phyloP scores from a whole-genome alignment of 139 green algal species.

The Astrephomene gubernaculifera region DNA sequence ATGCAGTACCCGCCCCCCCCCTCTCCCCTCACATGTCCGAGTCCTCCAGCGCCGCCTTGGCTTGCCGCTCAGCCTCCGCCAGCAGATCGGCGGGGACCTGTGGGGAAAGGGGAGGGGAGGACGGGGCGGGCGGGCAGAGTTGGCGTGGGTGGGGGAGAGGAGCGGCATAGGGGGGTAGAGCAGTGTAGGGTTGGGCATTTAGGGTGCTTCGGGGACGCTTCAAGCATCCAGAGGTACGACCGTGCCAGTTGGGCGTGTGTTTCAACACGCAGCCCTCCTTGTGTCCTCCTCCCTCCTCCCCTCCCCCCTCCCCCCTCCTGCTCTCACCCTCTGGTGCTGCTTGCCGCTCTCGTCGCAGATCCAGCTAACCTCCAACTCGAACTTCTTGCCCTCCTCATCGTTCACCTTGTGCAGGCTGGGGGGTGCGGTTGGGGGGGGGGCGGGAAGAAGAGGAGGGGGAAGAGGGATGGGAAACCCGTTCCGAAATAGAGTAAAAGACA shows the following conservation, averaged over 20 bases:
- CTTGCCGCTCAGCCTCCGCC: slow-evolving; percentile 74
- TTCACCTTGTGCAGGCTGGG: slow-evolving; percentile 89
- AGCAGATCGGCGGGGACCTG: slow-evolving; percentile 84
- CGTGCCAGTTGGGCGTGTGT: too few relatives aligned
- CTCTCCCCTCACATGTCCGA: slow-evolving; percentile 78
- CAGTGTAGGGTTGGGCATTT: too few relatives aligned
- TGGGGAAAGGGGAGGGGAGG: too few relatives aligned
- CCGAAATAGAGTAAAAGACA: too few relatives aligned
- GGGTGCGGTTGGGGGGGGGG: background rate
- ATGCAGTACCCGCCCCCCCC: too few relatives aligned
- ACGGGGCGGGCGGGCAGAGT: too few relatives aligned
- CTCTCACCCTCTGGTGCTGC: slow-evolving; percentile 79
- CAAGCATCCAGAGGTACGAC: too few relatives aligned
- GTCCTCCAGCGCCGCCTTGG: slow-evolving; percentile 89
- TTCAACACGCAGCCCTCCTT: too few relatives aligned
- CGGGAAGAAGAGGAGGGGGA: background rate
- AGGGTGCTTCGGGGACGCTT: too few relatives aligned
- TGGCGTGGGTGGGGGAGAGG: too few relatives aligned
- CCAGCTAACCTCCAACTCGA: slow-evolving; percentile 98
- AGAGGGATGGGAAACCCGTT: background rate
- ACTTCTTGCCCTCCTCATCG: slow-evolving; percentile 97
- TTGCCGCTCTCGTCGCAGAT: slow-evolving; percentile 90
- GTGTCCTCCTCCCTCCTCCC: too few relatives aligned
- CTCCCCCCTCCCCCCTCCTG: background rate
- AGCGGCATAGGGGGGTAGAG: too few relatives aligned